phyloP scores from a whole-genome alignment of 176 grass and related monocot genomes.

The Alloteropsis semialata region DNA sequence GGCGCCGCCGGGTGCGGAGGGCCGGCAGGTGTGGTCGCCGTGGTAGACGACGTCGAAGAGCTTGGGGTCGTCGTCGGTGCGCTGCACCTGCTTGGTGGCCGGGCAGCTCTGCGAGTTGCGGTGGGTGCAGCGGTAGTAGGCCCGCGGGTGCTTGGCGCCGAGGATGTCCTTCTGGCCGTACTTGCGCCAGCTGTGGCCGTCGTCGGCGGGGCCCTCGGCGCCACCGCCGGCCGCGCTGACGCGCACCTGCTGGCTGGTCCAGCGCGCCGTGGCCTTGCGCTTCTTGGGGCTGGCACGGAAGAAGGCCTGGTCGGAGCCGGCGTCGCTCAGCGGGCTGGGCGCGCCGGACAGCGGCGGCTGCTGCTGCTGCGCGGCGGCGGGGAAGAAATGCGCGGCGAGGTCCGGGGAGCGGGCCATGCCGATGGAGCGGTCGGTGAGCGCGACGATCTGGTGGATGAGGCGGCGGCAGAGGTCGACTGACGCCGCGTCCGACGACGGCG shows the following conservation, averaged over 20 bases:
- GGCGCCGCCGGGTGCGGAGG: background rate
- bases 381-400: conserved; percentile 1
- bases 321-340: conserved; percentile 56
- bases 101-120: conserved; percentile 69
- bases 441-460: conserved; percentile 45
- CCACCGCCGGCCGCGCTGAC: conserved; percentile 23
- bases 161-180: conserved; percentile 95
- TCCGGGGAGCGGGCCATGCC: conserved; percentile 10
- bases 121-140: conserved; percentile 91
- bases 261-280: conserved; percentile 58
- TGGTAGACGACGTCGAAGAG: conserved; percentile 84
- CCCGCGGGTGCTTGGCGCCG: conserved; percentile 71
- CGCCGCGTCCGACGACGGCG: background rate
- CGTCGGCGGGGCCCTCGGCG: conserved; percentile 48
- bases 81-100: conserved; percentile 89
- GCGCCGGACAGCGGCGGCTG: conserved; percentile 8
- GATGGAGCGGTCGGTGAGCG: conserved; percentile 54
- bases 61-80: conserved; percentile 53
- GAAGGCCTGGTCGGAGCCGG: conserved; percentile 38
- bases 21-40: conserved; percentile 69
- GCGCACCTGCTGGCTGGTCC: conserved; percentile 58
- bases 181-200: conserved; percentile 82
- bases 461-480: conserved; percentile 40
- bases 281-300: conserved; percentile 29
- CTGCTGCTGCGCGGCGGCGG: background rate